These are phyloP conservation scores for Colletotrichum sp. DNA, from an alignment of 2,329 filamentous ascomycete species.

Conservation along the genomic window DNA sequence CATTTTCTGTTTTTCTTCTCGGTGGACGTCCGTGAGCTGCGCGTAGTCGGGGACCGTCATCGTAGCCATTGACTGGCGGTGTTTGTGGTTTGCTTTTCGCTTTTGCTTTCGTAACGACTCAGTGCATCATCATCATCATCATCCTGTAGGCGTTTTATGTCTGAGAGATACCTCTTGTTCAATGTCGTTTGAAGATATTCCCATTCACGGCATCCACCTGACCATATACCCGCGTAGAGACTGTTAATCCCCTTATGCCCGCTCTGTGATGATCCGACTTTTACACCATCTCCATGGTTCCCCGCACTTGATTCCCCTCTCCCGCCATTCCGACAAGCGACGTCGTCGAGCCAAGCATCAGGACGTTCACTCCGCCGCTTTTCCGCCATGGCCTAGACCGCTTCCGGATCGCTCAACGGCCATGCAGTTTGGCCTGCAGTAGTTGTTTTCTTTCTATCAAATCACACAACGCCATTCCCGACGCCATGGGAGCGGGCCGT, in stretches of 20 bases:
- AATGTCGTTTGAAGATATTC: neutral
- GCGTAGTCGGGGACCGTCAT: neutral
- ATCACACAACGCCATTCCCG: slow-evolving; percentile 10
- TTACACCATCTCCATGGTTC: neutral
- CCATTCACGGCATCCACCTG: neutral
- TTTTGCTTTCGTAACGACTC: neutral
- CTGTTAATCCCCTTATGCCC: neutral
- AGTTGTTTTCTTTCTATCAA: neutral
- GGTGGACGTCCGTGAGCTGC: slow-evolving; percentile 7
- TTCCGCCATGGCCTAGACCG: neutral
- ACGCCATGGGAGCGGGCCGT: neutral
- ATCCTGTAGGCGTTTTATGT: slow-evolving; percentile 16
- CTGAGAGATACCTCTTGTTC: slow-evolving; percentile 18
- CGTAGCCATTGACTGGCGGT: neutral
- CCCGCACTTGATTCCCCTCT: neutral
- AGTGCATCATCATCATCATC: neutral
- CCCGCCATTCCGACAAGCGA: neutral
- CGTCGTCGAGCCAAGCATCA: slow-evolving; percentile 1
- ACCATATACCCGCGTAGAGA: neutral
- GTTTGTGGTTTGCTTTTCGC: neutral
- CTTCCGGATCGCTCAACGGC: neutral
- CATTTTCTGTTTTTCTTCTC: neutral
- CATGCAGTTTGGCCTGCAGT: neutral
- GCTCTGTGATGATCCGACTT: neutral
- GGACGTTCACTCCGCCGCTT: neutral